Percentiles rank a stretch among this genome's conserved stretches.
Conservation (phyloP, 768 basidiomycete genomes). For the Hypholoma sublateritium region DNA sequence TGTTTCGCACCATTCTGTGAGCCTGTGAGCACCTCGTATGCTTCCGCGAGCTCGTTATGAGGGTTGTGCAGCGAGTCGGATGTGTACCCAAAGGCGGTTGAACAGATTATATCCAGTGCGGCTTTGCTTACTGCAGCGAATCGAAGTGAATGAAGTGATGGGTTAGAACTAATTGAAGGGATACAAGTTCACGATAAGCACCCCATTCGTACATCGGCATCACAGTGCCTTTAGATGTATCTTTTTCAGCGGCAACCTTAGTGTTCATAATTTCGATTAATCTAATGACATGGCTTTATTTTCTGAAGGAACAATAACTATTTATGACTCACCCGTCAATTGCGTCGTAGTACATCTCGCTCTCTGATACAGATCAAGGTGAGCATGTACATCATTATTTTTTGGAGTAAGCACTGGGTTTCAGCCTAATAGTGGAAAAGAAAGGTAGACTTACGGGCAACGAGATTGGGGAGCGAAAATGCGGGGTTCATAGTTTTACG, state of each 20-base stretch:
- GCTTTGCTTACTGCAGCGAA: conserved; percentile 43
- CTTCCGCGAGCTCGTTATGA: conserved; percentile 45
- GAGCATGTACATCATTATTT: no score
- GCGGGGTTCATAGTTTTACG: conserved; percentile 53
- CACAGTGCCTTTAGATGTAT: conserved; percentile 32
- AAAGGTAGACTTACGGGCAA: conserved; percentile 30
- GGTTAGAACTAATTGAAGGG: neutral
- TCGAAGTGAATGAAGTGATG: neutral
- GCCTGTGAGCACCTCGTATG: conserved; percentile 42
- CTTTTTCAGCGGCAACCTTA: conserved; percentile 27
- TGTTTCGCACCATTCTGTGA: conserved; percentile 34
- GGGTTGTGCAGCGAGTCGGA: conserved; percentile 45
- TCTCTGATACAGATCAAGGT: conserved; percentile 33
- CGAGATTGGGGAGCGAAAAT: conserved; percentile 44
- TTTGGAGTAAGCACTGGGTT: no score
- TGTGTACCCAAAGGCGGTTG: conserved; percentile 48
- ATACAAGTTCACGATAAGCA: conserved; percentile 22
- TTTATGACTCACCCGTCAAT: conserved; percentile 36
- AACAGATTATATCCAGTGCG: conserved; percentile 53
- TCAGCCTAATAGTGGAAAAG: no score
- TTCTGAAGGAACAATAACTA: neutral
- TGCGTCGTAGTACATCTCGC: conserved; percentile 48
- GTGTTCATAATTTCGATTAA: conserved; percentile 36
- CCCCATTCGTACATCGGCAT: conserved; percentile 47
- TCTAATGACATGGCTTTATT: conserved; percentile 4